Evolutionary conservation across 495 filamentous ascomycete genomes (phyloP).

Genomic region (Clavariopsis aquatica): DNA sequence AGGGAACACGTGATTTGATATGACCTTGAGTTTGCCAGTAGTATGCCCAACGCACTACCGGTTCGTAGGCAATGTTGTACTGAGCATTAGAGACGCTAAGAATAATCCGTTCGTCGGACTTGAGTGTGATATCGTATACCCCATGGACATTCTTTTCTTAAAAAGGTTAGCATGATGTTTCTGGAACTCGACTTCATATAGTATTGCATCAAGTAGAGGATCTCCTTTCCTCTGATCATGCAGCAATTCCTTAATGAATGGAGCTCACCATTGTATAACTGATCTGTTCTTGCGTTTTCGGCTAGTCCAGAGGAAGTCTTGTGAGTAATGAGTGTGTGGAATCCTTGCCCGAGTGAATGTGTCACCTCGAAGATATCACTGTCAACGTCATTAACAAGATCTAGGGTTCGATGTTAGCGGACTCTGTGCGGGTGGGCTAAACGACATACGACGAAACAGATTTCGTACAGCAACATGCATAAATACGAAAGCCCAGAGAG

Average conservation of each 20-base stretch:
- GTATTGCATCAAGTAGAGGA: neutral
- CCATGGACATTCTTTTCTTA: neutral
- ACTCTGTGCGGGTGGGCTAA: neutral
- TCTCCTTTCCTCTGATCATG: neutral
- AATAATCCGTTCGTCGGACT: neutral
- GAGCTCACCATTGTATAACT: neutral
- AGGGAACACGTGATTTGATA: neutral
- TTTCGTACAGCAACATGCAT: neutral
- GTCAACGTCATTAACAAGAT: neutral
- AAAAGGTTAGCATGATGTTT: neutral
- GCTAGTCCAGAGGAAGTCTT: neutral
- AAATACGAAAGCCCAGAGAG: neutral
- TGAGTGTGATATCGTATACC: neutral
- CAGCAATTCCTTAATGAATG: neutral
- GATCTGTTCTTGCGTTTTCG: neutral
- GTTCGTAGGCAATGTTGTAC: neutral
- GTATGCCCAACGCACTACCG: neutral
- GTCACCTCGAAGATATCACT: neutral
- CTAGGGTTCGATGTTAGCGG: neutral
- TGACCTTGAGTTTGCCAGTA: neutral
- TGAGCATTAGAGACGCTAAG: neutral
- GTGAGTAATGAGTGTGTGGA: neutral
- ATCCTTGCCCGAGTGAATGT: neutral
- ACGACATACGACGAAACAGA: neutral
- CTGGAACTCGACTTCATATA: neutral